Conservation (phyloP, 352 stramenopile species). For the Globisporangium cystogenes region DNA sequence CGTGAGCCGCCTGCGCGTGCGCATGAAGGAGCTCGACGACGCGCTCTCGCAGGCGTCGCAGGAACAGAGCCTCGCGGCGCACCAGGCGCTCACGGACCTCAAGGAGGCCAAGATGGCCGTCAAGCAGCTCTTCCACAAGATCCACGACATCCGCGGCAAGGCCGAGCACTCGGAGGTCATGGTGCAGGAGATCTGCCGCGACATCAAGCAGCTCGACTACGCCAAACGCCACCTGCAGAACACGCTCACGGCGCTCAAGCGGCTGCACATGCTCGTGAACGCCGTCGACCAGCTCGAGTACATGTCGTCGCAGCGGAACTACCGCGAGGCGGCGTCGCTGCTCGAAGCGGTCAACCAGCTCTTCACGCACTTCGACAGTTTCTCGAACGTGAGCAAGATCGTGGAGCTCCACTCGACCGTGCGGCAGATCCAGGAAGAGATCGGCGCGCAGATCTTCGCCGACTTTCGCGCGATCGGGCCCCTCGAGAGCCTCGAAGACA, state of each 20-base stretch:
- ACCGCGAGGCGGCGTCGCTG: constrained; percentile 93
- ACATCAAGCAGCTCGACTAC: constrained; percentile 98
- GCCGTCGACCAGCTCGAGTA: constrained; percentile 92
- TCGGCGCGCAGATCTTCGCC: constrained; percentile 85
- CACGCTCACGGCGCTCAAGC: constrained; percentile 95
- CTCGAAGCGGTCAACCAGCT: constrained; percentile 96
- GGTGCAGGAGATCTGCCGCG: constrained; percentile 97
- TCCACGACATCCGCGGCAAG: constrained; percentile 92
- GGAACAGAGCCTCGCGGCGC: constrained; percentile 66
- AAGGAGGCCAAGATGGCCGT: constrained; percentile 85
- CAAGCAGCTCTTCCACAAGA: constrained; percentile 88
- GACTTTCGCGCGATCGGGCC: constrained; percentile 86
- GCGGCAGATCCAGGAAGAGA: constrained; percentile 82
- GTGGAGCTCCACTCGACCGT: constrained; percentile 91
- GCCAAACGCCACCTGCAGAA: constrained; percentile 96
- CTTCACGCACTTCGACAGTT: constrained; percentile 95
- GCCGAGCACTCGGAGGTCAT: constrained; percentile 95
- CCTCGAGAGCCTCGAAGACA: constrained; percentile 68
- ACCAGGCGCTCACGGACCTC: constrained; percentile 76
- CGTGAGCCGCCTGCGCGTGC: constrained; percentile 61
- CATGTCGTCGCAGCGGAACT: constrained; percentile 84
- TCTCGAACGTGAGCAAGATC: constrained; percentile 91
- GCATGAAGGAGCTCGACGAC: constrained; percentile 82
- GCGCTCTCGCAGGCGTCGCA: constrained; percentile 73
- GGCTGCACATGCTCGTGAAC: constrained; percentile 97